Evolutionary conservation across 768 basidiomycete genomes (phyloP).

Genomic region (Calocybe indica): DNA sequence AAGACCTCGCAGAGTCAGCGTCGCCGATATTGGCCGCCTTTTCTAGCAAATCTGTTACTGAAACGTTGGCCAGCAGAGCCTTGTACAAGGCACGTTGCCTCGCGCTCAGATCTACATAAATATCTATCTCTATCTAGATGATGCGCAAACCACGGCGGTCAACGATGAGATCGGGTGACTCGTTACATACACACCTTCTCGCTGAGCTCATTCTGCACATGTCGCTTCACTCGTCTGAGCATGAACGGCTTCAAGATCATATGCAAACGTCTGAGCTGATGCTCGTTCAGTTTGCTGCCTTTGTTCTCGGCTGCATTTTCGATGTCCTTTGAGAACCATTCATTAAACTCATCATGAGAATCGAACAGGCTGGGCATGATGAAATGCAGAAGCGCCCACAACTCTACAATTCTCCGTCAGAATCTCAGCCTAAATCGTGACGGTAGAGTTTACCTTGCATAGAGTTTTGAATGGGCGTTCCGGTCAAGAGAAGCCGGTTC

Average conservation of each 20-base stretch:
- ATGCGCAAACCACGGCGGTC: not conserved
- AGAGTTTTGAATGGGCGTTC: constrained; percentile 98
- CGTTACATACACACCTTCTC: constrained; percentile 67
- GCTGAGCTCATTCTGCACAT: constrained; percentile 99
- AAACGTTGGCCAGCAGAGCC: constrained; percentile 87
- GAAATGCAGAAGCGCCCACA: constrained; percentile 98
- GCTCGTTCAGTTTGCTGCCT: constrained; percentile 87
- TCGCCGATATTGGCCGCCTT: constrained; percentile 91
- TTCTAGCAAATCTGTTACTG: constrained; percentile 87
- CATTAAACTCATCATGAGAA: constrained; percentile 98
- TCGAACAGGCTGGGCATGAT: constrained; percentile 99
- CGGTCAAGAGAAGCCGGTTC: constrained; percentile 90
- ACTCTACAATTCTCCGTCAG: constrained; percentile 43
- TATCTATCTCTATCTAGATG: constrained; percentile 89
- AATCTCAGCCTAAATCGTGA: not conserved
- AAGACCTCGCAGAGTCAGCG: constrained; percentile 83
- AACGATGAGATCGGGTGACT: not conserved
- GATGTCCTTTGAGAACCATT: constrained; percentile 99
- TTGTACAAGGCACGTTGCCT: constrained; percentile 89
- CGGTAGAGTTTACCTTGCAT: constrained; percentile 77
- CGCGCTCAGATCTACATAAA: constrained; percentile 91
- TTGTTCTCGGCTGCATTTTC: constrained; percentile 92
- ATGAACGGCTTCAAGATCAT: constrained; percentile 99
- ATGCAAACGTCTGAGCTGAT: constrained; percentile 90
- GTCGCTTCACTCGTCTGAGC: constrained; percentile 92